A percentile compares a stretch with the other conserved stretches of the same genome.
Evolutionary conservation across 345 rosid genomes (phyloP).

Genomic region (Cardamine chenopodiifolia): DNA sequence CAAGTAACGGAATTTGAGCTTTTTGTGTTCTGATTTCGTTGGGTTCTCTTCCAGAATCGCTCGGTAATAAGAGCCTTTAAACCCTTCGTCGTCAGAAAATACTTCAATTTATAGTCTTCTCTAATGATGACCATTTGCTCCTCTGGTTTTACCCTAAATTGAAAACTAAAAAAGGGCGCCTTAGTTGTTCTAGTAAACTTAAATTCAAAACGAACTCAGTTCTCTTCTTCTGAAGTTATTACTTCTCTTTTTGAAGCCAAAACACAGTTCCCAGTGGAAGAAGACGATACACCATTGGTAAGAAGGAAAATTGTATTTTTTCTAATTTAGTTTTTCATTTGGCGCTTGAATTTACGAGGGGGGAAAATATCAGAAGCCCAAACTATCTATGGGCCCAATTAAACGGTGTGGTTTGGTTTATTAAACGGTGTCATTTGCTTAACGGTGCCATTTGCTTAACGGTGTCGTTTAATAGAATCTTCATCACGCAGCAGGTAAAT

Average conservation of each 20-base stretch:
- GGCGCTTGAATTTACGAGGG: not conserved
- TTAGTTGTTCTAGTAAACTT: not conserved
- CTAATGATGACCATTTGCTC: not conserved
- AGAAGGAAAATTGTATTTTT: not conserved
- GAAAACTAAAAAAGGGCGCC: not conserved
- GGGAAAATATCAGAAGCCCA: slow-evolving; percentile 17
- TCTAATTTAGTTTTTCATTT: not conserved
- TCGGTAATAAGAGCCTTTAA: not conserved
- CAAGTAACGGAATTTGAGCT: not conserved
- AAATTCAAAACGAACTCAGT: not conserved
- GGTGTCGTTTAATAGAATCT: not conserved
- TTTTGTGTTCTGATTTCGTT: not conserved
- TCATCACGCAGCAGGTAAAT: not conserved
- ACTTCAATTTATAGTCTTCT: not conserved
- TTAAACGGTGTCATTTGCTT: not conserved
- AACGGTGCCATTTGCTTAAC: no score
- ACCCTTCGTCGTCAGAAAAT: not conserved
- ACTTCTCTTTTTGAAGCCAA: not conserved
- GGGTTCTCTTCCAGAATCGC: not conserved
- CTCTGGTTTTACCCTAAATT: not conserved
- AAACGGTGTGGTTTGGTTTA: no score
- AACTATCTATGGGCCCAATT: slow-evolving; percentile 24
- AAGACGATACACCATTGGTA: not conserved
- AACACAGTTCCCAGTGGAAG: not conserved
- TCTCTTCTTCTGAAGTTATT: no score